Conservation (phyloP, 2,329 filamentous ascomycete genomes). For the Colletotrichum sp. region DNA sequence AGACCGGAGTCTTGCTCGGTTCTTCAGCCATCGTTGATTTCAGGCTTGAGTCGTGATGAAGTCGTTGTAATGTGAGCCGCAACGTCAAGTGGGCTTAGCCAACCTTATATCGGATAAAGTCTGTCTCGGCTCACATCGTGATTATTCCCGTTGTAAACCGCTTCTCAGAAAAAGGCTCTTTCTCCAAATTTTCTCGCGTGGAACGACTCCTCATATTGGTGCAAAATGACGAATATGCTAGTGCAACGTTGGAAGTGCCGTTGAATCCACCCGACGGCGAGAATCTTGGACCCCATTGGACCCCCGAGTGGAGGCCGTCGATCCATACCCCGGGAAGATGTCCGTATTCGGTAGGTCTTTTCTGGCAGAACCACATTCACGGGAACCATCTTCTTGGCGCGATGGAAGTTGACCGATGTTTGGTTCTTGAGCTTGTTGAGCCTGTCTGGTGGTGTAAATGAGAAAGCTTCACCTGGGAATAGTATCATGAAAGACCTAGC, state of each 20-base stretch:
- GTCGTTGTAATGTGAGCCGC: neutral
- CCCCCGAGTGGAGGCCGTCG: neutral
- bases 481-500: neutral
- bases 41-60: neutral
- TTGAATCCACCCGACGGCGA: neutral
- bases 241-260: neutral
- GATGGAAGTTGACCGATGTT: neutral
- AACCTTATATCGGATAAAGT: neutral
- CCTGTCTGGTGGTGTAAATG: too few relatives aligned
- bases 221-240: conserved; percentile 14
- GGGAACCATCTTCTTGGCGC: neutral
- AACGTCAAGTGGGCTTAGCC: neutral
- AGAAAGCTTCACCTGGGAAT: neutral
- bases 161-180: neutral
- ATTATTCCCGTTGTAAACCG: neutral
- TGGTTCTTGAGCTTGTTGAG: too few relatives aligned
- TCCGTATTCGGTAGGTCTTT: neutral
- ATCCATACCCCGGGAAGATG: neutral
- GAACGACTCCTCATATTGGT: neutral
- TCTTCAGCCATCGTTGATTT: neutral
- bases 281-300: neutral
- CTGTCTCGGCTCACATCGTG: neutral
- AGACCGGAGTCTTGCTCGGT: neutral
- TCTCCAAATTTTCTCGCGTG: neutral
- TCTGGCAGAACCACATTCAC: neutral